Percentiles rank a stretch among this genome's conserved stretches.
These are phyloP conservation scores for Lolium perenne DNA, from an alignment of 176 grass and related monocot species.

Conservation along the genomic window DNA sequence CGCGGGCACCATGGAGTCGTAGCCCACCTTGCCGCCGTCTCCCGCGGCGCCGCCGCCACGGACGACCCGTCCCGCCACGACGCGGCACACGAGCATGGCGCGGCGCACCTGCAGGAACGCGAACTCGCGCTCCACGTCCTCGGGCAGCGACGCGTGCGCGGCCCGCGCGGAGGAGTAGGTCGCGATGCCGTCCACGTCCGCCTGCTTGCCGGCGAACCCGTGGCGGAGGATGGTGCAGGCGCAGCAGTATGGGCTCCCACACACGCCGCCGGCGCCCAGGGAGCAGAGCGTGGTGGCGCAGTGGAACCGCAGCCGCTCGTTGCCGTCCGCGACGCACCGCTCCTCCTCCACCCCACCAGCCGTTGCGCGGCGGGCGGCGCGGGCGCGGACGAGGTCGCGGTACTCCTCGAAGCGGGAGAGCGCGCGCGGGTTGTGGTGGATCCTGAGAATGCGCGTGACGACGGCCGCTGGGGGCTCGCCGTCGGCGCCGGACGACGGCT, in stretches of 20 bases:
- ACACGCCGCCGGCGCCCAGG: conserved; percentile 53
- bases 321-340: conserved; percentile 88
- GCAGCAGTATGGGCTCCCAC: conserved; percentile 81
- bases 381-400: conserved; percentile 71
- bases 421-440: conserved; percentile 69
- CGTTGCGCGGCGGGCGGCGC: conserved; percentile 41
- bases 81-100: conserved; percentile 88
- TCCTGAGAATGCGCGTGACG: conserved; percentile 70
- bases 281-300: conserved; percentile 82
- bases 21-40: conserved; percentile 45
- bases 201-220: conserved; percentile 83
- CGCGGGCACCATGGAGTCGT: conserved; percentile 63
- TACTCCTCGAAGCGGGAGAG: conserved; percentile 87
- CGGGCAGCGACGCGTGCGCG: conserved; percentile 68
- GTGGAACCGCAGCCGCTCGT: conserved; percentile 90
- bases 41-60: conserved; percentile 25
- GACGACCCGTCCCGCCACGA: conserved; percentile 71
- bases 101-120: conserved; percentile 71
- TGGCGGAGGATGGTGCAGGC: conserved; percentile 74
- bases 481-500: not conserved
- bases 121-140: conserved; percentile 83
- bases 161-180: conserved; percentile 67
- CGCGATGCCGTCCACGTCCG: conserved; percentile 71
- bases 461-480: not conserved
- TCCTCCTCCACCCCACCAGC: conserved; percentile 47